A percentile compares a stretch with the other conserved stretches of the same genome.
Evolutionary conservation across 805 yeast species (phyloP).

Genomic region (Yamadazyma kitorensis): DNA sequence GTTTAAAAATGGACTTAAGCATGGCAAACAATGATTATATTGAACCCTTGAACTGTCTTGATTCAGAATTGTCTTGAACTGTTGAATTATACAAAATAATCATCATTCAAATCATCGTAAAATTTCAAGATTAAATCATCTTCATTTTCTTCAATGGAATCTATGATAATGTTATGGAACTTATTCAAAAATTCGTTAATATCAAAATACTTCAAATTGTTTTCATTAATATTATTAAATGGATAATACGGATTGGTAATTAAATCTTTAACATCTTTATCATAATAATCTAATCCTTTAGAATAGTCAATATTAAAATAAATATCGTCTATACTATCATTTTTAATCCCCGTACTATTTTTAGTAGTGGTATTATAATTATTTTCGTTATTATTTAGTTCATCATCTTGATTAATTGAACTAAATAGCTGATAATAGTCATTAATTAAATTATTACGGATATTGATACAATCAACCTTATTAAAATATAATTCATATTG

Average conservation of each 20-base stretch:
- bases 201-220: conserved; percentile 4
- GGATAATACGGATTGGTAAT: conserved; percentile 2
- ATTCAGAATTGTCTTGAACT: too few species aligned
- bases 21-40: too few species aligned
- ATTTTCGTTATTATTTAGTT: not conserved
- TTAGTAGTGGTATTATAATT: too few species aligned
- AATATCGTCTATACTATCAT: too few species aligned
- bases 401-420: not conserved
- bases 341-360: too few species aligned
- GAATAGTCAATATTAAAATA: conserved; percentile 3
- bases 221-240: conserved; percentile 4
- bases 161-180: not conserved
- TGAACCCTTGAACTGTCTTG: too few species aligned
- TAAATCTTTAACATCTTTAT: conserved; percentile 6
- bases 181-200: conserved; percentile 8
- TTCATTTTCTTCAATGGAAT: conserved; percentile 1
- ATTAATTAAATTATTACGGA: not conserved
- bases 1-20: too few species aligned
- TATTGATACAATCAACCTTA: conserved; percentile 1
- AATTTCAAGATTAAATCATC: conserved; percentile 3
- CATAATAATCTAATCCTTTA: conserved; percentile 6
- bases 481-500: conserved; percentile 3
- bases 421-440: not conserved
- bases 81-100: conserved; percentile 1
- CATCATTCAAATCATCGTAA: conserved; percentile 10